Evolutionary conservation across 2,329 filamentous ascomycete genomes (phyloP), one percentile per base, ranked within the genome.

Genomic region (Mycocentrospora acerina): DNA sequence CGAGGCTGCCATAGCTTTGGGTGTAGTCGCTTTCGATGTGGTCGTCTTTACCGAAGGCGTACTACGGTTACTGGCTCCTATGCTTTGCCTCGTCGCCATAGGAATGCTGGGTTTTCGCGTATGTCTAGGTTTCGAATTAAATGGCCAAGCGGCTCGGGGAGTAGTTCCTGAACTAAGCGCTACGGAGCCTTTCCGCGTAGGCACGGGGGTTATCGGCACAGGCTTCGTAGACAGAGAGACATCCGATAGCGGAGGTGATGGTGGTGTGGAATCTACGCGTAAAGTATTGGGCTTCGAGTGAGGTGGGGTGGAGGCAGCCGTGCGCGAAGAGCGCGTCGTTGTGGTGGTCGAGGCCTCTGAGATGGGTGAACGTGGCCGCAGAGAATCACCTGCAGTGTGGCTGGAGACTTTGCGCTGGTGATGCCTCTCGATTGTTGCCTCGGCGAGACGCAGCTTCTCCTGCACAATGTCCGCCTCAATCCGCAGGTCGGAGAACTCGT

Each of bases 381-480:
- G 63, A 24, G 68, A 71, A 44, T 73, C 74, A 35, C 73, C 71
- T 28, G 72, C 70, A 32, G 77, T 57, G 6, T 76, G 68, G 39
- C 73, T 68, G 24, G 66, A 69, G 29, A 76, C 73, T 58, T 77
- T 78, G 55, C 73, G 71, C 44, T 72, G 71, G 46, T 75, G 70
- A 51, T 76, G 70, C 17, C 71, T 64, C 42, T 77, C 71, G 18
- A 74, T 70, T 8, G 70, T 71, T 24, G 69, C 69, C 56, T 82
- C 77, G 24, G 79, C 74, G 40, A 90, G 86, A 62, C 87, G 87
- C 61, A 97, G 76, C 77, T 96, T 97, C 75, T 95, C 89, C 60
- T 93, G 86, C 59, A 91, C 80, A 59, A 98, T 93, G 62, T 97
- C 93, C 44, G 86, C 85, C 70, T 98, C 93, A 47, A 98, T 89